Evolutionary conservation across 2,329 filamentous ascomycete genomes (phyloP).

Genomic region (Mollisia scopiformis): DNA sequence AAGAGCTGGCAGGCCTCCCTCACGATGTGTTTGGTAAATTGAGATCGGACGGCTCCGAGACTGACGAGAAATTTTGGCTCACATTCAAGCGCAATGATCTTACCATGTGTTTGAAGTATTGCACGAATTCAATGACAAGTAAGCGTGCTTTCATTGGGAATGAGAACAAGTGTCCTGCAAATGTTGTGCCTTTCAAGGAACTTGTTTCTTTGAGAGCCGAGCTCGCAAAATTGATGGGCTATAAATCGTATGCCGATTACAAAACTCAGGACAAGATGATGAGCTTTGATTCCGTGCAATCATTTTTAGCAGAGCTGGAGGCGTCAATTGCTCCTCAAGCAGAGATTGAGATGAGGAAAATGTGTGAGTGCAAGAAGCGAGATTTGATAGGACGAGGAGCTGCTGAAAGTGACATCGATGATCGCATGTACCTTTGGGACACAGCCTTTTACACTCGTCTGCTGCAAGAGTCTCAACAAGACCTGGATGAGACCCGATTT

Average conservation of each 20-base stretch:
- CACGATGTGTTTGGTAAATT: too few relatives aligned
- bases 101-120: too few relatives aligned
- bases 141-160: too few relatives aligned
- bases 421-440: slow-evolving; percentile 79
- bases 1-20: too few relatives aligned
- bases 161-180: too few relatives aligned
- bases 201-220: slow-evolving; percentile 72
- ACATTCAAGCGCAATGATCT: too few relatives aligned
- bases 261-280: slow-evolving; percentile 64
- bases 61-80: too few relatives aligned
- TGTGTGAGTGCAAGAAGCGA: slow-evolving; percentile 71
- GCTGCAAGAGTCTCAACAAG: slow-evolving; percentile 71
- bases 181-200: too few relatives aligned
- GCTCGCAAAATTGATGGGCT: slow-evolving; percentile 73
- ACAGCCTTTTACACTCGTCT: slow-evolving; percentile 72
- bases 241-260: slow-evolving; percentile 71
- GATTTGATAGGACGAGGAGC: slow-evolving; percentile 64
- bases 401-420: slow-evolving; percentile 47
- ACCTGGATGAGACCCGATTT: slow-evolving; percentile 66
- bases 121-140: too few relatives aligned
- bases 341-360: slow-evolving; percentile 65
- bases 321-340: slow-evolving; percentile 62
- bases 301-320: slow-evolving; percentile 70
- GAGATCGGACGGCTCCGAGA: too few relatives aligned
- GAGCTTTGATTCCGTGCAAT: slow-evolving; percentile 66